Percentiles rank a stretch among this genome's conserved stretches.
These are phyloP conservation scores for Talaromyces amestolkiae DNA, from an alignment of 2,329 filamentous ascomycete species.

Conservation along the genomic window DNA sequence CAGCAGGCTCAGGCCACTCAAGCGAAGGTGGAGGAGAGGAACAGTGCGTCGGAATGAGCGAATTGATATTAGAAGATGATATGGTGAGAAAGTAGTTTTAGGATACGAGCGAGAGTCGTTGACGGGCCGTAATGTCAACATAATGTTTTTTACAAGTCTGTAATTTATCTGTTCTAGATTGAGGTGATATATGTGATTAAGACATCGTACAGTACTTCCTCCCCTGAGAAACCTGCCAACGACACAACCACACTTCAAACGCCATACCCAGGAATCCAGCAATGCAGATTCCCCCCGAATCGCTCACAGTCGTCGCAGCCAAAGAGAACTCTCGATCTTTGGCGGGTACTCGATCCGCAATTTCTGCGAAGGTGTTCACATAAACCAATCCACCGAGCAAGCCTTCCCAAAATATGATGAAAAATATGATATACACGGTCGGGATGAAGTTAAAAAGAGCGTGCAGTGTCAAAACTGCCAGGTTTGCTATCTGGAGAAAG, in stretches of 20 bases:
- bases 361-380: constrained; percentile 93
- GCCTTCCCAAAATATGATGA: constrained; percentile 90
- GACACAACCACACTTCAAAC: constrained; percentile 77
- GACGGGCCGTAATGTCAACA: no score
- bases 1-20: not conserved
- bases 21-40: not conserved
- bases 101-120: no score
- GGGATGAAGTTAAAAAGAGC: constrained; percentile 79
- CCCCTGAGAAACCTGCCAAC: constrained; percentile 79
- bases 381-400: constrained; percentile 88
- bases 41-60: no score
- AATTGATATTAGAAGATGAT: no score
- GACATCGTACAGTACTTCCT: constrained; percentile 66
- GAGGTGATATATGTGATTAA: constrained; percentile 21
- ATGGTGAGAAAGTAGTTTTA: no score
- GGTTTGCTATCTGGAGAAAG: constrained; percentile 75
- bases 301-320: constrained; percentile 85
- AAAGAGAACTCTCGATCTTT: constrained; percentile 88
- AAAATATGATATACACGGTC: constrained; percentile 79
- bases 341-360: constrained; percentile 74
- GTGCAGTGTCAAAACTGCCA: constrained; percentile 70
- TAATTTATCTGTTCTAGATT: no score
- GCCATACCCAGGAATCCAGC: constrained; percentile 80
- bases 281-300: constrained; percentile 85
- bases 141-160: no score